phyloP scores from a whole-genome alignment of 139 green algal species.

The Tetratostichococcus sp. region DNA sequence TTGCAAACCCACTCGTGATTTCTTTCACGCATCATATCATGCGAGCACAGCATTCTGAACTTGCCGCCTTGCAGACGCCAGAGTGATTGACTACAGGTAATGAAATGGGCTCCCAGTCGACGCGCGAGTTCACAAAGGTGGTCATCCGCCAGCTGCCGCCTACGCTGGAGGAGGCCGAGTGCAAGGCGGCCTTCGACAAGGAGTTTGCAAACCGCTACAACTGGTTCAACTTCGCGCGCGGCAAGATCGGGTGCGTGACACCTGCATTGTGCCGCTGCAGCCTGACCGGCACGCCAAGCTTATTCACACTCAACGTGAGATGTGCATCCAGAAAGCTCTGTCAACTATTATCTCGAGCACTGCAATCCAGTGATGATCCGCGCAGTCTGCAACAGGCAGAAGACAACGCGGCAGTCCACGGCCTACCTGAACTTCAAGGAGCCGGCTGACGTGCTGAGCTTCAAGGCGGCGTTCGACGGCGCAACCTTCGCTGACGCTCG shows the following conservation, averaged over 20 bases:
- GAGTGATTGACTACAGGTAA: too few species aligned
- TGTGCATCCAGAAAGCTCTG: too few species aligned
- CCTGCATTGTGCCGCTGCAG: background rate
- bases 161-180: constrained; percentile 40
- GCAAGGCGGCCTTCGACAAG: constrained; percentile 29
- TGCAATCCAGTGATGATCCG: too few species aligned
- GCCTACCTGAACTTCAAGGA: constrained; percentile 66
- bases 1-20: too few species aligned
- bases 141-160: constrained; percentile 65
- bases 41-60: too few species aligned
- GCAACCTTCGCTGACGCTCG: constrained; percentile 60
- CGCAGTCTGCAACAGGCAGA: constrained; percentile 27
- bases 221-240: constrained; percentile 65
- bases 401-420: constrained; percentile 34
- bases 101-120: background rate
- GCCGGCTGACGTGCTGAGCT: constrained; percentile 43
- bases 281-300: too few species aligned
- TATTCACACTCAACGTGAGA: too few species aligned
- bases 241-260: constrained; percentile 57
- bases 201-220: constrained; percentile 33
- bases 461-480: constrained; percentile 59
- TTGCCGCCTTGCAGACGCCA: too few species aligned
- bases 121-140: constrained; percentile 50
- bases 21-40: too few species aligned
- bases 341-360: too few species aligned